Conservation (phyloP, 352 stramenopile species). For the Detonula confervacea region DNA sequence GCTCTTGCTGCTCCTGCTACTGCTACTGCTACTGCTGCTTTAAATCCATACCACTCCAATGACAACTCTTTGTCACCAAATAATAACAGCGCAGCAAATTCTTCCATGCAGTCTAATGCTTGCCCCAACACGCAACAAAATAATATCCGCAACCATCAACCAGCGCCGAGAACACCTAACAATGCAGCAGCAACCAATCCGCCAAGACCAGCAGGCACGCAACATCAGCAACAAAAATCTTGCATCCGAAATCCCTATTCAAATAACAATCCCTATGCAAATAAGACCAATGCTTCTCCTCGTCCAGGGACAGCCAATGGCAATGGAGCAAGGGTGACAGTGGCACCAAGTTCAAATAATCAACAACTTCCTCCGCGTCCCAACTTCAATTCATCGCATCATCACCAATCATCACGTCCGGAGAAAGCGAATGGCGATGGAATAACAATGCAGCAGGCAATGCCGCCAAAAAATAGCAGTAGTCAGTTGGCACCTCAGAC, state of each 20-base stretch:
- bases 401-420: neutral
- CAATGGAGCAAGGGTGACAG: neutral
- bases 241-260: neutral
- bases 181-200: neutral
- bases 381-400: too few species aligned
- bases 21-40: neutral
- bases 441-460: too few species aligned
- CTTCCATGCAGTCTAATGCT: too few species aligned
- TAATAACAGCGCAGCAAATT: too few species aligned
- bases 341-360: neutral
- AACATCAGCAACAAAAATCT: neutral
- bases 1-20: neutral
- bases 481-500: too few species aligned
- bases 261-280: neutral
- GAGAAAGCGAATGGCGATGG: neutral
- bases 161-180: neutral
- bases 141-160: neutral
- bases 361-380: too few species aligned
- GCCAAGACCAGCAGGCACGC: neutral
- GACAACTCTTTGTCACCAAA: too few species aligned
- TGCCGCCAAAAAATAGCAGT: neutral
- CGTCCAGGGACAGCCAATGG: too few species aligned
- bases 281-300: too few species aligned
- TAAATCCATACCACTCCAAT: too few species aligned
- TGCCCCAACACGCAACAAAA: too few species aligned